A percentile compares a stretch with the other conserved stretches of the same genome.
These are phyloP conservation scores for Crithidia thermophila DNA, from an alignment of 208 protist species.

Conservation along the genomic window DNA sequence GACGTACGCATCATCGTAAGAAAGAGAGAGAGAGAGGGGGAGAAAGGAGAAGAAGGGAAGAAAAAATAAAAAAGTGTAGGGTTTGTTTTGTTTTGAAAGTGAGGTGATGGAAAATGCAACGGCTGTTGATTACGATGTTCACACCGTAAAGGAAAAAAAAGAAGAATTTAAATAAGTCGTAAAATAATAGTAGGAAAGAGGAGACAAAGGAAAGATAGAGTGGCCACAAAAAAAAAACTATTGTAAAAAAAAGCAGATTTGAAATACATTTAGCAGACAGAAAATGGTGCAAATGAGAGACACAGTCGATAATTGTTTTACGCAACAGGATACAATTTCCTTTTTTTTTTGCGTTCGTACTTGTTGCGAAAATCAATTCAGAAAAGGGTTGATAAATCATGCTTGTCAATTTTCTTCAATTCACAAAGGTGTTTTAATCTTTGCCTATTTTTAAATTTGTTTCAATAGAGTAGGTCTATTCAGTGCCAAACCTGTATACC, in stretches of 20 bases:
- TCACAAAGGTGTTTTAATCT: too few species aligned
- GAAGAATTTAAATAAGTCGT: constrained; percentile 1
- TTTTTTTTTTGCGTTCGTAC: too few species aligned
- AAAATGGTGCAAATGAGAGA: not conserved
- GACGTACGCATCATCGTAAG: constrained; percentile 11
- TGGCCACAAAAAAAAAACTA: not conserved
- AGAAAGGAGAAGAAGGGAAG: not conserved
- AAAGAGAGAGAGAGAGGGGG: not conserved
- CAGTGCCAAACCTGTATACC: too few species aligned
- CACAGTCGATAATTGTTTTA: not conserved
- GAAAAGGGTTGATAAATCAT: too few species aligned
- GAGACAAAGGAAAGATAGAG: not conserved
- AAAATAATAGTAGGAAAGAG: constrained; percentile 1
- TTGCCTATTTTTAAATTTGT: too few species aligned
- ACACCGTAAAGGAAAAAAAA: not conserved
- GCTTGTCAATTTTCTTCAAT: too few species aligned
- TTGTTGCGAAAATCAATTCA: too few species aligned
- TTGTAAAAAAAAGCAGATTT: not conserved
- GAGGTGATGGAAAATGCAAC: constrained; percentile 2
- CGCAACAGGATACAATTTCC: too few species aligned
- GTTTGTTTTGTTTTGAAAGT: not conserved
- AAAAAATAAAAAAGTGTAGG: constrained; percentile 6
- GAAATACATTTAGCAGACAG: too few species aligned
- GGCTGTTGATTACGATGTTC: not conserved
- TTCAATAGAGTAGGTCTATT: too few species aligned